Conservation (phyloP, 495 filamentous ascomycete genomes). For the Neurospora terricola region DNA sequence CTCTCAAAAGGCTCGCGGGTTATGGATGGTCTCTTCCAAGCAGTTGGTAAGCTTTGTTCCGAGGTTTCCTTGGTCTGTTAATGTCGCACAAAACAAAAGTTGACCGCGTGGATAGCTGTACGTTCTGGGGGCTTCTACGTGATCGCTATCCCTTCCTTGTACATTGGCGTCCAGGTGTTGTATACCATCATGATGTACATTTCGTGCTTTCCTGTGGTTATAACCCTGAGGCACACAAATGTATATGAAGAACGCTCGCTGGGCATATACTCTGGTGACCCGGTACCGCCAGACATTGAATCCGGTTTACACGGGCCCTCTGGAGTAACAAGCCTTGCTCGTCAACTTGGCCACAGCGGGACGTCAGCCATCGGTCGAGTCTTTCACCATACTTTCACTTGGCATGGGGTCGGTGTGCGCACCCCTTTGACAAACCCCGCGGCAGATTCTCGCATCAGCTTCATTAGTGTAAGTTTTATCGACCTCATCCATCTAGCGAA, state of each 20-base stretch:
- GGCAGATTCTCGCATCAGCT: constrained; percentile 29
- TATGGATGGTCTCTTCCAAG: constrained; percentile 77
- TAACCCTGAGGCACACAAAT: constrained; percentile 57
- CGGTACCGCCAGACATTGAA: constrained; percentile 2
- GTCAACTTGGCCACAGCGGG: constrained; percentile 10
- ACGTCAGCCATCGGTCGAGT: constrained; percentile 19
- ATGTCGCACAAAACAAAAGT: background rate
- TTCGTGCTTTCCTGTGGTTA: constrained; percentile 65
- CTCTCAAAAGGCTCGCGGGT: constrained; percentile 51
- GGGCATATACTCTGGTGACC: constrained; percentile 54
- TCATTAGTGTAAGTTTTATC: constrained; percentile 26
- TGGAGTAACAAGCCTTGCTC: constrained; percentile 1
- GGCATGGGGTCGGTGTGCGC: constrained; percentile 27
- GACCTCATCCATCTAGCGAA: background rate
- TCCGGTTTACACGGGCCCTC: constrained; percentile 9
- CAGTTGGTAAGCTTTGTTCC: constrained; percentile 33
- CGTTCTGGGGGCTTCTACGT: constrained; percentile 80
- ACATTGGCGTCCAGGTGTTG: constrained; percentile 63
- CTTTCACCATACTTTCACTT: constrained; percentile 24
- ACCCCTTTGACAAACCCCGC: constrained; percentile 7
- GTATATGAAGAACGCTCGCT: constrained; percentile 59
- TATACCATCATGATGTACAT: constrained; percentile 97
- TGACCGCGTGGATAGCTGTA: constrained; percentile 42
- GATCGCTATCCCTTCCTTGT: constrained; percentile 58
- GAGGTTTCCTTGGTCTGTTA: background rate